Percentiles rank a stretch among this genome's conserved stretches.
Conservation (phyloP, 306 rosid genomes). For the Cucurbita moschata region DNA sequence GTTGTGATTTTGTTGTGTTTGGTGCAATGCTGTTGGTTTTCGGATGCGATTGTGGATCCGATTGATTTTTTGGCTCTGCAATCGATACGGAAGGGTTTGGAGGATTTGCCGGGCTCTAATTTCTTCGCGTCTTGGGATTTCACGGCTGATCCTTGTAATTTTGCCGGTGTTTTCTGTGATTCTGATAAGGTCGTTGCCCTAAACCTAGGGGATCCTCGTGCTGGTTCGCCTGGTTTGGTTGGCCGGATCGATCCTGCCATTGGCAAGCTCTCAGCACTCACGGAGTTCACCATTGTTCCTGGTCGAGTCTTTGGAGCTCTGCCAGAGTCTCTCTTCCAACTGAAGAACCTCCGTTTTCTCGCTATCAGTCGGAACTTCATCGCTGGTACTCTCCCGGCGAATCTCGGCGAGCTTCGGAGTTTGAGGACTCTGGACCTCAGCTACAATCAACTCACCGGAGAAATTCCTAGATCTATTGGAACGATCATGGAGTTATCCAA, state of each 20-base stretch:
- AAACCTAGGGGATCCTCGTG: conserved; percentile 84
- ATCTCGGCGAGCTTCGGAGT: conserved; percentile 33
- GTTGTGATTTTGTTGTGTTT: conserved; percentile 19
- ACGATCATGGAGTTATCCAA: conserved; percentile 52
- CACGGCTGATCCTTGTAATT: conserved; percentile 85
- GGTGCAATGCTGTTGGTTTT: conserved; percentile 9
- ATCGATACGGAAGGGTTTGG: conserved; percentile 52
- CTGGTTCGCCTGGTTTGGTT: conserved; percentile 73
- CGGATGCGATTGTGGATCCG: conserved; percentile 62
- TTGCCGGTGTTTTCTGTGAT: conserved; percentile 80
- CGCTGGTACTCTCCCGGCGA: conserved; percentile 59
- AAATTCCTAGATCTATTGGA: conserved; percentile 49
- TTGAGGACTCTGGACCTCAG: conserved; percentile 77
- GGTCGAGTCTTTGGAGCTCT: conserved; percentile 64
- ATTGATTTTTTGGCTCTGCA: conserved; percentile 83
- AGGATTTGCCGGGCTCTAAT: conserved; percentile 74
- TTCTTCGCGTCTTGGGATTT: conserved; percentile 90
- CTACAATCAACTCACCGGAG: conserved; percentile 65
- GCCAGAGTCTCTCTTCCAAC: conserved; percentile 35
- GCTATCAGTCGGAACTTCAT: conserved; percentile 76
- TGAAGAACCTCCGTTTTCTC: conserved; percentile 63
- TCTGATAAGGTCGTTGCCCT: conserved; percentile 66
- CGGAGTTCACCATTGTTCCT: conserved; percentile 76
- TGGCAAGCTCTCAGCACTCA: conserved; percentile 62
- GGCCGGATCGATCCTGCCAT: conserved; percentile 63